Percentiles rank a stretch among this genome's conserved stretches.
Evolutionary conservation across 192 early-diverging fungal species (phyloP).

Genomic region (Coemansia sp.): DNA sequence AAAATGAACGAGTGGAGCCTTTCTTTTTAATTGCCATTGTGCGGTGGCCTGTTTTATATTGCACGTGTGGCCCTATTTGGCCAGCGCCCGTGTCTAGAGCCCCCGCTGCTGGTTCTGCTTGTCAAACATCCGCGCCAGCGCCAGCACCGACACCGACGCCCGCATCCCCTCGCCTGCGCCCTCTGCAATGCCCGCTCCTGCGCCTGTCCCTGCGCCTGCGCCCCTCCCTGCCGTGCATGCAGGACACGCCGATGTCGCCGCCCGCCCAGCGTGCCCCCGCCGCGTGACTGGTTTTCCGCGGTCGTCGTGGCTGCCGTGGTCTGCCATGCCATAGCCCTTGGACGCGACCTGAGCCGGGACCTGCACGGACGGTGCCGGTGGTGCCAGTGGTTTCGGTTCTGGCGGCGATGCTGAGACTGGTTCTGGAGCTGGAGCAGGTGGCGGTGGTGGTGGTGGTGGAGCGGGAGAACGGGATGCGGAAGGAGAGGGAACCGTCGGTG

Average conservation of each 20-base stretch:
- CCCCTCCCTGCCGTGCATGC: too few relatives aligned
- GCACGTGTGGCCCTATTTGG: too few relatives aligned
- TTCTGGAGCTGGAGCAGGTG: not conserved
- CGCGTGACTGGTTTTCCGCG: not conserved
- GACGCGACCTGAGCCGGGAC: too few relatives aligned
- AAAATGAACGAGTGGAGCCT: not conserved
- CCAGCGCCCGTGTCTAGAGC: too few relatives aligned
- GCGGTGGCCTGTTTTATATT: not conserved
- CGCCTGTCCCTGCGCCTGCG: not conserved
- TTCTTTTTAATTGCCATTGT: not conserved
- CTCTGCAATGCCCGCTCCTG: not conserved
- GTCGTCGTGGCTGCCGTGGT: not conserved
- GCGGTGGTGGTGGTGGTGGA: constrained; percentile 1
- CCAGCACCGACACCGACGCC: constrained; percentile 17
- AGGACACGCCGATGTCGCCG: too few relatives aligned
- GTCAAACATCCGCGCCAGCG: constrained; percentile 44
- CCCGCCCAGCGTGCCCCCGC: too few relatives aligned
- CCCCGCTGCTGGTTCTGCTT: constrained; percentile 1
- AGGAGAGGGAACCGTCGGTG: not conserved
- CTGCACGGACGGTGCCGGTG: constrained; percentile 1
- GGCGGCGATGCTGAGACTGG: not conserved
- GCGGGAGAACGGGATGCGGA: not conserved
- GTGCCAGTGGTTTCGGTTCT: not conserved
- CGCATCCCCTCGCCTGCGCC: not conserved
- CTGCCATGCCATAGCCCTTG: too few relatives aligned